Evolutionary conservation across 768 basidiomycete genomes (phyloP), one percentile per base, ranked within the genome.

Genomic region (Cubamyces sp.): DNA sequence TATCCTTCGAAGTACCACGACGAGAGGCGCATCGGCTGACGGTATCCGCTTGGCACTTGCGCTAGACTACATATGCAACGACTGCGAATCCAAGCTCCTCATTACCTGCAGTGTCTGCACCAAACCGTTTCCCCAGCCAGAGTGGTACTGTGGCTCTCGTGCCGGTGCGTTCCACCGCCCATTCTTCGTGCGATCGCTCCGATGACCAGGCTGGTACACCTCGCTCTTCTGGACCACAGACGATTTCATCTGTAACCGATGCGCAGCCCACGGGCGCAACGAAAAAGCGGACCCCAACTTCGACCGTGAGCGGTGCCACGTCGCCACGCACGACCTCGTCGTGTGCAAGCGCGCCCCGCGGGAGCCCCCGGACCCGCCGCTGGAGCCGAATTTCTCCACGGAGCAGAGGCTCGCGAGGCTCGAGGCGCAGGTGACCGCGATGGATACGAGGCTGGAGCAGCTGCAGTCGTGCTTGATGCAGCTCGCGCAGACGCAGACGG

Each of bases 11-110:
- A 16, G 28, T 30, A 3, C 28, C 3, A 30, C 28, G 28, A 30
- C 28, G 28, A 30, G 3, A 3, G 34, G 34, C 11, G 34, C 34
- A 34, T 1, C 34, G 11, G 8, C 28, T 30, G 8, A 45, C 4
- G 2, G 7, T 28, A 23, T 26, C 41, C 41, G 25, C 21, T n/a
- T 11, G 8, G 34, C 23, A n/a, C 15, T 41, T 18, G n/a, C 30
- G 11, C n/a, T 28, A 54, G 60, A 21, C 16, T 62, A 46, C 53
- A 53, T 68, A 19, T 68, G 66, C 50, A 39, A 53, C 50, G 54
- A 56, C n/a, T 68, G 66, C 57, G 64, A 68, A 23, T 3, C 39
- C 9, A 37, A 56, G 25, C 39, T 21, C 4, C 47, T 46, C 21
- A 57, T 65, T 8, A 1, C 14, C 18, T 68, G 66, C 26, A 14